Base-by-base conservation (phyloP, 2,329 filamentous ascomycete species). In the Trichoderma koningii region DNA sequence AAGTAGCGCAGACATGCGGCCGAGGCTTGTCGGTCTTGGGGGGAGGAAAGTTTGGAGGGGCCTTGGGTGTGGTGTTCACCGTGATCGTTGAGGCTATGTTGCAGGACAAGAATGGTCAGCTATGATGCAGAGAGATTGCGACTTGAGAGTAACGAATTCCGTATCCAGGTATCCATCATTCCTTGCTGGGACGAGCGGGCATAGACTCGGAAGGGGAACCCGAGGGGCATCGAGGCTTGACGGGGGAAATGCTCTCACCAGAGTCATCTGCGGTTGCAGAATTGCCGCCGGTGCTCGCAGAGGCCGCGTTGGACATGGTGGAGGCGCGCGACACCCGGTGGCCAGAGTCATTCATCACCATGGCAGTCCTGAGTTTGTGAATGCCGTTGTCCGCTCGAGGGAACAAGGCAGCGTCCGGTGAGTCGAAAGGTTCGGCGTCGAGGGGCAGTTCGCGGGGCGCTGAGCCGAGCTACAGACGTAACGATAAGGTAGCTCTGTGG, bases 21-120 rank as follows among this genome's bases (percentile, higher is more conserved):
- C 94, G 87, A 64, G 95, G 95, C 81, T 98, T 99, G 79, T 99
- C 95, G 68, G 93, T 97, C 81, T 98, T 99, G 56, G 94, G 90
- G 47, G 91, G 90, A 71, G 91, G 91, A 69, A 91, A 90, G 71
- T 76, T 71, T 50, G 77, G 72, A 45, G 75, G 75, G 55, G 73
- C 68, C 66, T 76, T 78, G 47, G 59, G 47, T 67, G 82, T 62
- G 68, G 82, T 82, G 69, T 82, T 84, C 68, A 83, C 82, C 55
- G 81, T 83, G 59, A 83, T 83, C 44, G 82, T 81, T 28, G 82
- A 81, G 63, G 78, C 82, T 81, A 70, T 23, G 66, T 30, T 23
- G 63, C n/a, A 63, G 44, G 7, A 38, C 66, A 52, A 52, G 19
- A 69, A 66, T 63, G 73, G 74, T 76, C 70, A 76, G 74, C 70